Evolutionary conservation across 768 basidiomycete species (phyloP).

Genomic region (Symmetrospora coprosmae): DNA sequence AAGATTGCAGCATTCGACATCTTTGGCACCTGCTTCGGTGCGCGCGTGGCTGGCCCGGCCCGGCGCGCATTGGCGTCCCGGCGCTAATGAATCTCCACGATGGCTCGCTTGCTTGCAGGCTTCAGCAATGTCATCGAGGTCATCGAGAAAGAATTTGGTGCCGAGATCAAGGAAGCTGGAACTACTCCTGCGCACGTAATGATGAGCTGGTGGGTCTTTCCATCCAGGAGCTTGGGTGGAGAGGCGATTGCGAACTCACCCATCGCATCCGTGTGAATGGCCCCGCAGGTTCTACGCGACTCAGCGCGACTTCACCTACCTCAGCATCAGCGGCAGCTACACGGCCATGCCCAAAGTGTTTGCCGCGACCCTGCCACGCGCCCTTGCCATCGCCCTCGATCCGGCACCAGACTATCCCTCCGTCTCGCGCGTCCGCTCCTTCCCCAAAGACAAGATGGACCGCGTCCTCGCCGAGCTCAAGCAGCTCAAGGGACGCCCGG

Average conservation of each 20-base stretch:
- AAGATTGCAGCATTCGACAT: slow-evolving; percentile 19
- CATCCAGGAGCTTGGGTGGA: too few species aligned
- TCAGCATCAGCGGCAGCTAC: neutral
- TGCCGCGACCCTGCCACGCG: slow-evolving; percentile 13
- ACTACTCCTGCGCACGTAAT: slow-evolving; percentile 19
- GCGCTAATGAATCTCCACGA: neutral
- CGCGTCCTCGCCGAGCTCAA: neutral
- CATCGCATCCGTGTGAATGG: too few species aligned
- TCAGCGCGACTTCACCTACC: slow-evolving; percentile 12
- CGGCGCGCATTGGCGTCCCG: neutral
- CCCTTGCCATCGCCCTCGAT: slow-evolving; percentile 18
- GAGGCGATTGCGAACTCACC: too few species aligned
- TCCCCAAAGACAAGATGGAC: slow-evolving; percentile 7
- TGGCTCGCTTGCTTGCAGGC: neutral
- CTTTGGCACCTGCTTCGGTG: slow-evolving; percentile 22
- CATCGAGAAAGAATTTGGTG: slow-evolving; percentile 11
- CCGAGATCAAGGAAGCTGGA: slow-evolving; percentile 20
- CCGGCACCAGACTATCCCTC: slow-evolving; percentile 18
- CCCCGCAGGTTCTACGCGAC: slow-evolving; percentile 12
- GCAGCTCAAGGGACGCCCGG: slow-evolving; percentile 7
- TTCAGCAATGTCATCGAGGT: slow-evolving; percentile 14
- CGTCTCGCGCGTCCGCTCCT: neutral
- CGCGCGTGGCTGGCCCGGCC: neutral
- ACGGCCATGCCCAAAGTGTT: slow-evolving; percentile 18
- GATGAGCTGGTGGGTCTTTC: slow-evolving; percentile 5